Percentiles rank a stretch among this genome's conserved stretches.
Conservation (phyloP, 805 yeast species). For the Isabelozyma heimii region DNA sequence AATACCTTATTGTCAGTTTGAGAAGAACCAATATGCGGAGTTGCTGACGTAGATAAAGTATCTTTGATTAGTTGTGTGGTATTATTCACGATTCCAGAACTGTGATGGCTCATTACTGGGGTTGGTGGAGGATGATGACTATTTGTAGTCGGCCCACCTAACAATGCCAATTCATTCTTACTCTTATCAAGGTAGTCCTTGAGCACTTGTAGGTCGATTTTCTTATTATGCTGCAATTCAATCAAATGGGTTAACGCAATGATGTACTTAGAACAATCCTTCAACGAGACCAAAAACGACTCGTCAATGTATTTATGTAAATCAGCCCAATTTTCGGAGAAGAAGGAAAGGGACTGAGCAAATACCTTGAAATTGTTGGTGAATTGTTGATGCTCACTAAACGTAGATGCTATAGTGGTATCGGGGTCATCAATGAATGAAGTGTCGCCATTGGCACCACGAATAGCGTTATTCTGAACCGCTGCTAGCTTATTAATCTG, state of each 20-base stretch:
- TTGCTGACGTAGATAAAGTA: conserved; percentile 48
- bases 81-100: conserved; percentile 32
- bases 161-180: conserved; percentile 52
- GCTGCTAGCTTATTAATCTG: conserved; percentile 69
- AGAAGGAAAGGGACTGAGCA: conserved; percentile 34
- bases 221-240: conserved; percentile 85
- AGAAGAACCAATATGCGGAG: conserved; percentile 37
- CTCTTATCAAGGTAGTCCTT: conserved; percentile 76
- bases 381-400: conserved; percentile 8
- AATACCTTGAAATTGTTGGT: conserved; percentile 33
- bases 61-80: conserved; percentile 48
- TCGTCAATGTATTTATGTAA: conserved; percentile 60
- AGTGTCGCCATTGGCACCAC: not conserved
- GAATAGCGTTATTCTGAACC: conserved; percentile 20
- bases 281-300: conserved; percentile 75
- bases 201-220: conserved; percentile 84
- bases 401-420: conserved; percentile 1
- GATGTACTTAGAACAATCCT: conserved; percentile 79
- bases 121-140: conserved; percentile 25
- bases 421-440: conserved; percentile 6
- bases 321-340: conserved; percentile 39
- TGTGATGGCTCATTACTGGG: conserved; percentile 21
- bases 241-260: conserved; percentile 52
- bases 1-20: conserved; percentile 43
- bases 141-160: conserved; percentile 10